A percentile compares a stretch with the other conserved stretches of the same genome.
phyloP scores from a whole-genome alignment of 768 basidiomycete species.

The Kondoa subrosea region DNA sequence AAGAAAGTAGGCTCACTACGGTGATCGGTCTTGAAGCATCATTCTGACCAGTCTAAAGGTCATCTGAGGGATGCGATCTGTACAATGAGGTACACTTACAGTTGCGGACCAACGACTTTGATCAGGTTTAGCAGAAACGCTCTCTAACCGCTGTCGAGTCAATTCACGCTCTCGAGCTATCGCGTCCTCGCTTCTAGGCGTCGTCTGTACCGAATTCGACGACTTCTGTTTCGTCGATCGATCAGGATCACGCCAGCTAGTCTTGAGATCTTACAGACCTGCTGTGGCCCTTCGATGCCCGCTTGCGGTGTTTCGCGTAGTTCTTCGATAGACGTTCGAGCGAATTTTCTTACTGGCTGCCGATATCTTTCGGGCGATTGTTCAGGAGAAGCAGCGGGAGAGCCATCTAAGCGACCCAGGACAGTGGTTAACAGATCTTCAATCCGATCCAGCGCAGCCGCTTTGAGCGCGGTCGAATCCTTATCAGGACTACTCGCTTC shows the following conservation, averaged over 20 bases:
- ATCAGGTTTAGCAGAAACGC: neutral
- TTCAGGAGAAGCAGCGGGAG: neutral
- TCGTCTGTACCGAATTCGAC: neutral
- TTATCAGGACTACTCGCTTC: neutral
- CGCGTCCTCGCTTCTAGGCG: conserved; percentile 4
- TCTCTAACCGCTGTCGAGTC: neutral
- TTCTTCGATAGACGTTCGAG: no score
- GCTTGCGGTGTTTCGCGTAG: no score
- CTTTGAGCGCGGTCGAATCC: neutral
- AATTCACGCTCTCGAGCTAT: neutral
- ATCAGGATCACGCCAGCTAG: no score
- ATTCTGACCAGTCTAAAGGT: neutral
- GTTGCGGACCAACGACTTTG: neutral
- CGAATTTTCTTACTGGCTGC: no score
- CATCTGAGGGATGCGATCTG: neutral
- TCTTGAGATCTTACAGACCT: no score
- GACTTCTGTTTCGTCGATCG: neutral
- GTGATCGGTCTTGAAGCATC: neutral
- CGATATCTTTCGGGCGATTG: neutral
- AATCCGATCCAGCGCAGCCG: conserved; percentile 10
- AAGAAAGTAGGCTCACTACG: neutral
- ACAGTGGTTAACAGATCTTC: conserved; percentile 5
- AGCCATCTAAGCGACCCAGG: neutral
- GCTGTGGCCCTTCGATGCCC: no score
- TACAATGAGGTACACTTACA: neutral